Conservation (phyloP, 768 basidiomycete genomes). For the Lentinula guzmanii region DNA sequence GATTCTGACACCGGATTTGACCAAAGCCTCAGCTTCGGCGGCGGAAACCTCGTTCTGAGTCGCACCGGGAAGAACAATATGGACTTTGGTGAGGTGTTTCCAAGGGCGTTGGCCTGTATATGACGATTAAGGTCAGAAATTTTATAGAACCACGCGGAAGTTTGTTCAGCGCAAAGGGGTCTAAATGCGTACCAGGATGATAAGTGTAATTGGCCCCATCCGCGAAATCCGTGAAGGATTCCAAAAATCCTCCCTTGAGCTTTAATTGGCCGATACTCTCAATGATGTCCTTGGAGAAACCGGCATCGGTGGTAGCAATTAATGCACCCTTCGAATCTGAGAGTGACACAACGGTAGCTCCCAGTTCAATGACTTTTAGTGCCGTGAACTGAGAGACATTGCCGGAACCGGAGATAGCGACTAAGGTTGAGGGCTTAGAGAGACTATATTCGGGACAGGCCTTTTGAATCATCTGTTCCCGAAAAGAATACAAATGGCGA, state of each 20-base stretch:
- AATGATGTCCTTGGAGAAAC: conserved; percentile 55
- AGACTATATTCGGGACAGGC: conserved; percentile 54
- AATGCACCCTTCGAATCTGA: conserved; percentile 73
- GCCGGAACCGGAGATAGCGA: conserved; percentile 60
- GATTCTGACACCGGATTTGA: conserved; percentile 63
- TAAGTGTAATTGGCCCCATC: conserved; percentile 37
- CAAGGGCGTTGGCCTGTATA: conserved; percentile 54
- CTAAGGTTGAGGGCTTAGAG: conserved; percentile 37
- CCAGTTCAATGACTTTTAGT: conserved; percentile 72
- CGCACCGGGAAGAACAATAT: conserved; percentile 65
- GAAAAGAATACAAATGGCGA: background rate
- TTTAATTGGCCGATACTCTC: conserved; percentile 46
- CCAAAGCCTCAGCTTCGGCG: conserved; percentile 64
- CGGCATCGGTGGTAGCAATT: conserved; percentile 43
- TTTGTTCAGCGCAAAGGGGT: background rate
- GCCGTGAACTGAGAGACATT: conserved; percentile 77
- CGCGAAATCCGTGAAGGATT: conserved; percentile 24
- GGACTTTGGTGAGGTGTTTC: conserved; percentile 55
- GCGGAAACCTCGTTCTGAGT: conserved; percentile 68
- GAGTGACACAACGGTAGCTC: conserved; percentile 62
- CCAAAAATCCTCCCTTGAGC: conserved; percentile 44
- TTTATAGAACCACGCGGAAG: background rate
- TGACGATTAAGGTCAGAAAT: conserved; percentile 8
- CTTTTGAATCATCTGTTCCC: conserved; percentile 44
- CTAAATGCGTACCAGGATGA: conserved; percentile 31